Evolutionary conservation across 1,284 basidiomycete genomes (phyloP).

Genomic region (Sanghuangporus sanghuang): DNA sequence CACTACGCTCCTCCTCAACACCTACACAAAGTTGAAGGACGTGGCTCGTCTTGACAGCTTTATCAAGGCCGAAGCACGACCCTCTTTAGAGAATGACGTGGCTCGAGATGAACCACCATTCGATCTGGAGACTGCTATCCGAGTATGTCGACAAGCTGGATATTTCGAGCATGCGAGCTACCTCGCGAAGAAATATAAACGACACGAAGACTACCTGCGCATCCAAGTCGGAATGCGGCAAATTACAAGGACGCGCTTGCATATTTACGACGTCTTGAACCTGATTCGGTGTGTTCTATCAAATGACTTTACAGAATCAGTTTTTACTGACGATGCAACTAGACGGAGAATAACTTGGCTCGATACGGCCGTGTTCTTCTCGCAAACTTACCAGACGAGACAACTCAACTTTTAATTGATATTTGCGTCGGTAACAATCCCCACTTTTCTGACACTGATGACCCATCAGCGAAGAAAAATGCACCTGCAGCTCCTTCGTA

Average conservation of each 20-base stretch:
- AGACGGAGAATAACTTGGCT: slow-evolving; percentile 81
- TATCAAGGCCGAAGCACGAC: slow-evolving; percentile 77
- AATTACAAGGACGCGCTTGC: slow-evolving; percentile 79
- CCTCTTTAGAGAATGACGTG: slow-evolving; percentile 32
- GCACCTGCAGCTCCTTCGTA: slow-evolving; percentile 50
- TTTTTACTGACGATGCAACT: slow-evolving; percentile 1
- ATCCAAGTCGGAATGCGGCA: slow-evolving; percentile 90
- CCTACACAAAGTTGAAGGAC: slow-evolving; percentile 96
- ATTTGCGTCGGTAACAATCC: slow-evolving; percentile 74
- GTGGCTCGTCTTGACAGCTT: slow-evolving; percentile 85
- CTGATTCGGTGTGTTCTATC: slow-evolving; percentile 46
- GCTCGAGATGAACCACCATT: slow-evolving; percentile 78
- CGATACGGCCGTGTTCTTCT: slow-evolving; percentile 84
- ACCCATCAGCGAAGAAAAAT: slow-evolving; percentile 25
- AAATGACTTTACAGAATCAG: background rate
- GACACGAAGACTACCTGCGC: slow-evolving; percentile 89
- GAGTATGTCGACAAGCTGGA: slow-evolving; percentile 93
- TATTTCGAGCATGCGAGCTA: slow-evolving; percentile 96
- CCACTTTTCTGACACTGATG: slow-evolving; percentile 37
- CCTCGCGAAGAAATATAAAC: slow-evolving; percentile 85
- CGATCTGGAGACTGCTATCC: slow-evolving; percentile 94
- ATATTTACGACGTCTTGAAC: slow-evolving; percentile 77
- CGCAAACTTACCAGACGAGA: slow-evolving; percentile 77
- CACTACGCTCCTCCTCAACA: slow-evolving; percentile 92
- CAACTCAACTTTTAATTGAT: slow-evolving; percentile 88